Base-by-base conservation (phyloP, 176 grass and related monocot genomes). In the Areca catechu region DNA sequence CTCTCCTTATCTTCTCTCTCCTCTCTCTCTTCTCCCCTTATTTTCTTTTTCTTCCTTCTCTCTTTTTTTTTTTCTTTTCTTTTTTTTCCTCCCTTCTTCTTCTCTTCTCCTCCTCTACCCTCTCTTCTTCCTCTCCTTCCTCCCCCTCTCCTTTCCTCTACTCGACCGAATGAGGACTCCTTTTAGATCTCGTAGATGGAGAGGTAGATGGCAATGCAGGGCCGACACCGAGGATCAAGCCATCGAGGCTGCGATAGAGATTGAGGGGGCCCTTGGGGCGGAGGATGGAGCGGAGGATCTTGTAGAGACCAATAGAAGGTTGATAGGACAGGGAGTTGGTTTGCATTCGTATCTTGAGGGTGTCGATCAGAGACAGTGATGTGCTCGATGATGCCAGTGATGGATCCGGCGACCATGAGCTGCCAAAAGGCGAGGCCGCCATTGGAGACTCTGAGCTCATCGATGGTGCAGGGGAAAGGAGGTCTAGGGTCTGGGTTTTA, bases 141-240 rank as follows among this genome's bases (percentile, higher is more conserved):
- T n/a, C n/a, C n/a, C n/a, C n/a, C n/a, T n/a, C n/a, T n/a, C n/a
- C n/a, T n/a, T n/a, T n/a, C n/a, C n/a, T n/a, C n/a, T n/a, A n/a
- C n/a, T n/a, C n/a, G n/a, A n/a, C n/a, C n/a, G n/a, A n/a, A n/a
- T n/a, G n/a, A n/a, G n/a, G n/a, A 66, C 22, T 66, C n/a, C 63
- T 66, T 66, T 16, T 20, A 51, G 16, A 30, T 4, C 24, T 66
- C 63, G 16, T 66, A 66, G 16, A 53, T 24, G 24, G 63, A 66
- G 50, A 66, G 53, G 50, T 66, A 66, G 24, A 66, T 66, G 63
- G n/a, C n/a, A n/a, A n/a, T n/a, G 63, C 63, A 7, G 63, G 63
- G 24, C 63, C 63, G 23, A 49, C 63, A 23, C 63, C 63, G 22
- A 66, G 63, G 17, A 49, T 28, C 63, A 66, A 53, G 49, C 50